phyloP scores from a whole-genome alignment of 345 rosid species.

The Physaria fendleri region DNA sequence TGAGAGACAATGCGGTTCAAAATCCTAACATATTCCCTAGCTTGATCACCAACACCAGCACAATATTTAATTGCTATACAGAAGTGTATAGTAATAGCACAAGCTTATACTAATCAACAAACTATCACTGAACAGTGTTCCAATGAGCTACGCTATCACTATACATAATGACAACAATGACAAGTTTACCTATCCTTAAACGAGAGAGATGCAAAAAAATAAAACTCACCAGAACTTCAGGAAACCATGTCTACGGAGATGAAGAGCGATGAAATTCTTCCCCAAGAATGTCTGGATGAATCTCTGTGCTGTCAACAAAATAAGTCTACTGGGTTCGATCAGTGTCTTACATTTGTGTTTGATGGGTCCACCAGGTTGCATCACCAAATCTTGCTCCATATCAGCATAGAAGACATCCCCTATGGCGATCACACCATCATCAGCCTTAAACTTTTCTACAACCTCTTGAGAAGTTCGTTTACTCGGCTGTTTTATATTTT shows the following conservation, averaged over 20 bases:
- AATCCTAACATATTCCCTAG: not conserved
- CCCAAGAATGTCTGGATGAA: constrained; percentile 92
- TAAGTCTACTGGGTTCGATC: constrained; percentile 75
- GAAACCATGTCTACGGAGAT: constrained; percentile 91
- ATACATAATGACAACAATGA: not conserved
- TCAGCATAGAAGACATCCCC: constrained; percentile 86
- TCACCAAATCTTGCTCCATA: constrained; percentile 63
- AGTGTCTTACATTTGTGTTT: constrained; percentile 80
- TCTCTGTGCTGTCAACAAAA: constrained; percentile 73
- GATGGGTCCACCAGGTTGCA: constrained; percentile 94
- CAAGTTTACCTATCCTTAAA: not conserved
- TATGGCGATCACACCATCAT: constrained; percentile 71
- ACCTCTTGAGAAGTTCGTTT: constrained; percentile 52
- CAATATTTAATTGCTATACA: not conserved
- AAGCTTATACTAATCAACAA: not conserved
- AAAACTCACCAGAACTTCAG: constrained; percentile 71
- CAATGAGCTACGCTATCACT: not conserved
- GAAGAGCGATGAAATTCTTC: constrained; percentile 65
- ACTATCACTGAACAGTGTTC: not conserved
- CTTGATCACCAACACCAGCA: not conserved
- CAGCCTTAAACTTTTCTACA: constrained; percentile 44
- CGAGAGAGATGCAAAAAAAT: not conserved
- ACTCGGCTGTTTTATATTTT: constrained; percentile 61
- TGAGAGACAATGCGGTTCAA: not conserved
- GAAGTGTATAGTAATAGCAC: not conserved